Evolutionary conservation across 805 yeast species (phyloP), one percentile per base, ranked within the genome.

Genomic region (Ogataea paraovalis): DNA sequence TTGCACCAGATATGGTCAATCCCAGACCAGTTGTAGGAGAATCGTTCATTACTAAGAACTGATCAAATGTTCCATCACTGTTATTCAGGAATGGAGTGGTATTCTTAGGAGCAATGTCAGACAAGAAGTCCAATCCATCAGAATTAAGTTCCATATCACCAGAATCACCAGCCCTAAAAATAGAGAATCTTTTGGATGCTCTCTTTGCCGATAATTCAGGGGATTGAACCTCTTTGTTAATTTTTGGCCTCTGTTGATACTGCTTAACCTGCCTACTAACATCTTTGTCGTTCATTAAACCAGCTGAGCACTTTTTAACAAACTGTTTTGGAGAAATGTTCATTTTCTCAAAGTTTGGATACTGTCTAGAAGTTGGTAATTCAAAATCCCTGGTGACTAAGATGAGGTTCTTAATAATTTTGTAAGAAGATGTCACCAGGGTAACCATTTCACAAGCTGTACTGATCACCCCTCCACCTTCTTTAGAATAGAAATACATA

Each of bases 321-420:
- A 86, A 85, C 8, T 73, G 74, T 8, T 73, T 76, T 0, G 90
- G 82, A 6, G 81, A 74, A 3, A 86, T 73, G 49, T 75, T 73
- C 64, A 82, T 76, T 22, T 62, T 64, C 9, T 74, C 65, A 53
- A 85, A 85, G 61, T 87, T 85, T 1, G 88, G 84, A 58, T 85
- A 86, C 19, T 78, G 69, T 57, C 89, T 74, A 38, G 79, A 82
- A 1, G 70, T 62, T 20, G 80, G 76, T 41, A 85, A 66, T 56
- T 75, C 76, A 61, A 83, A 83, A 53, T 84, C 87, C n/a, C 85
- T 85, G n/a, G 82, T 76, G 18, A 79, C 60, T 9, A 76, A 71
- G 27, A 84, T 61, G 38, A 82, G 70, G 1, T 80, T 69, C 41
- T 74, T 72, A 21, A 86, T 70, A 81, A 84, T 81, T 51, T 74